Percentiles rank a stretch among this genome's conserved stretches.
Conservation (phyloP, 495 filamentous ascomycete species). For the Opeltia flavorubescens region DNA sequence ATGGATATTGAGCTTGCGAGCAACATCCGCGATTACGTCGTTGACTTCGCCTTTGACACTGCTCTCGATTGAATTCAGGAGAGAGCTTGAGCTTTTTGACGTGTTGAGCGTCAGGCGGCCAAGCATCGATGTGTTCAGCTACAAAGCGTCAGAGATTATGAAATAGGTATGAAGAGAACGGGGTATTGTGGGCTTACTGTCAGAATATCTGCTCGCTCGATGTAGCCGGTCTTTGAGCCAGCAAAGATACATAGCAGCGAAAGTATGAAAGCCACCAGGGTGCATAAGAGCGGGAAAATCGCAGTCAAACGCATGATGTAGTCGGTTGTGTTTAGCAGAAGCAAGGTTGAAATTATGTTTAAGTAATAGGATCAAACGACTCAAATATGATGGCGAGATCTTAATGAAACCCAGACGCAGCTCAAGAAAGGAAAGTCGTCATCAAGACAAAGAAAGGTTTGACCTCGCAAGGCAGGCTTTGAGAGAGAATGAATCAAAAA, state of each 20-base stretch:
- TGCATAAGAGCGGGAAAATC: constrained; percentile 30
- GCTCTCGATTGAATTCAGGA: constrained; percentile 14
- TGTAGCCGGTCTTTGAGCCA: constrained; percentile 42
- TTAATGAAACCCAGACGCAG: too few relatives aligned
- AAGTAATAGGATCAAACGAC: not conserved
- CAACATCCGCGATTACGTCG: constrained; percentile 27
- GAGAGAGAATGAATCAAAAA: too few relatives aligned
- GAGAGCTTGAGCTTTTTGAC: constrained; percentile 12
- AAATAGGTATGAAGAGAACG: not conserved
- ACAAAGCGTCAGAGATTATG: not conserved
- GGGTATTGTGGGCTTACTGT: constrained; percentile 34
- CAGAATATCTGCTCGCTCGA: constrained; percentile 51
- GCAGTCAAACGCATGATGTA: constrained; percentile 26
- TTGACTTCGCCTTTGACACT: constrained; percentile 17
- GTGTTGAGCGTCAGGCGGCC: constrained; percentile 33
- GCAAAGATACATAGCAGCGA: constrained; percentile 58
- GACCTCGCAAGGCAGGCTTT: too few relatives aligned
- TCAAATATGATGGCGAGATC: too few relatives aligned
- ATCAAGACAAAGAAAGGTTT: too few relatives aligned
- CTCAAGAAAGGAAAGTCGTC: too few relatives aligned
- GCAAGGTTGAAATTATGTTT: not conserved
- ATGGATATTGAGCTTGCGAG: constrained; percentile 41
- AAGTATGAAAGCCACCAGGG: constrained; percentile 50
- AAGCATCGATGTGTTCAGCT: constrained; percentile 53
- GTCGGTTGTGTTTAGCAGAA: not conserved